These are phyloP conservation scores for Tetrapisispora taiwanensis DNA, from an alignment of 805 yeast genomes.

Conservation along the genomic window DNA sequence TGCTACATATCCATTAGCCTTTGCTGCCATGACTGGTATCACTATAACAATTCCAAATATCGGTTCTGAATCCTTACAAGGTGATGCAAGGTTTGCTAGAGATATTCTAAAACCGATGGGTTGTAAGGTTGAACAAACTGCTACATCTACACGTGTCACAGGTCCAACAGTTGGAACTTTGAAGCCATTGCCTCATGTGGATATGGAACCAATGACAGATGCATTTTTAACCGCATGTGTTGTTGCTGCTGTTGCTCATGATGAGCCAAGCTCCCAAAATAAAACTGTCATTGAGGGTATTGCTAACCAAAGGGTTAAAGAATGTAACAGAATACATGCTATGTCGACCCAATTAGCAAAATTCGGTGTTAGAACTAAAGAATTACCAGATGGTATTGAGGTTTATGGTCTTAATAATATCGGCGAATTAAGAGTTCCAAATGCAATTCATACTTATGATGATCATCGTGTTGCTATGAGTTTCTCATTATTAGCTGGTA, in stretches of 20 bases:
- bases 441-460: conserved; percentile 70
- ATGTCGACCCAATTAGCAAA: conserved; percentile 83
- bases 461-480: conserved; percentile 99
- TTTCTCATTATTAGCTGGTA: conserved; percentile 76
- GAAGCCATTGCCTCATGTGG: conserved; percentile 63
- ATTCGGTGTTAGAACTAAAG: conserved; percentile 80
- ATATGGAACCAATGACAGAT: conserved; percentile 99
- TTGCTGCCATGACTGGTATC: conserved; percentile 93
- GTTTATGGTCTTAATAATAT: conserved; percentile 56
- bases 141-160: conserved; percentile 78
- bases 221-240: conserved; percentile 95
- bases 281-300: conserved; percentile 84
- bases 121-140: conserved; percentile 74
- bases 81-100: conserved; percentile 92
- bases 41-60: conserved; percentile 90
- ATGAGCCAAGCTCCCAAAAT: conserved; percentile 30
- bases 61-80: conserved; percentile 85
- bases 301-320: conserved; percentile 96
- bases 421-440: conserved; percentile 44
- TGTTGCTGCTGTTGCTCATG: conserved; percentile 84
- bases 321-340: conserved; percentile 91
- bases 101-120: conserved; percentile 95
- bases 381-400: conserved; percentile 86
- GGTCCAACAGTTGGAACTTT: conserved; percentile 72
- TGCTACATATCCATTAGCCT: conserved; percentile 95